Evolutionary conservation across 129 eudicot genomes (phyloP).

Genomic region (Flaveria trinervia): DNA sequence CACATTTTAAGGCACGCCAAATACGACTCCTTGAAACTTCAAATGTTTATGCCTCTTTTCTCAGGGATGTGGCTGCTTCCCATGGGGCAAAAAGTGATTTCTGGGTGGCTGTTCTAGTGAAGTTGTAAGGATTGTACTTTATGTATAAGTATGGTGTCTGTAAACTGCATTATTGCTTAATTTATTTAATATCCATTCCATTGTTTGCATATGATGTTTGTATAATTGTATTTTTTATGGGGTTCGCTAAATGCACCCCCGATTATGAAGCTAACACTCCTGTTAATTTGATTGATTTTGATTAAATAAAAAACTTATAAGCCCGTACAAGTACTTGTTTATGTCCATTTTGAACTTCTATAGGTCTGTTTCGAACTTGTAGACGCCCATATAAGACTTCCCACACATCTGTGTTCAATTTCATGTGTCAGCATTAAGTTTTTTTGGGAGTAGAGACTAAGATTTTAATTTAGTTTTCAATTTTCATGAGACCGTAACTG

Average conservation of each 20-base stretch:
- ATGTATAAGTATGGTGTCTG: conserved; percentile 26
- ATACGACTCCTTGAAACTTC: not conserved
- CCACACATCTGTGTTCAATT: no score
- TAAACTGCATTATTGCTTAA: conserved; percentile 16
- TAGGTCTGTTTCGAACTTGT: no score
- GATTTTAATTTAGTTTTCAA: not conserved
- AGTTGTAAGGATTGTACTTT: conserved; percentile 24
- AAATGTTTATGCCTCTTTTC: conserved; percentile 10
- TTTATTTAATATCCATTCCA: conserved; percentile 21
- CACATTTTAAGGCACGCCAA: not conserved
- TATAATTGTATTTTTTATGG: not conserved
- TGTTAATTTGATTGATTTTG: no score
- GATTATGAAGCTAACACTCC: no score
- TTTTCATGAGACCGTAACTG: not conserved
- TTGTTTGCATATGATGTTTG: conserved; percentile 33
- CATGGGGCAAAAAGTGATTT: conserved; percentile 66
- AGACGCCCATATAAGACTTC: no score
- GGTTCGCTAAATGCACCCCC: no score
- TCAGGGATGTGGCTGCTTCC: conserved; percentile 73
- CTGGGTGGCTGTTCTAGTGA: conserved; percentile 5
- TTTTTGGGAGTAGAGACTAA: not conserved
- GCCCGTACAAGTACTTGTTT: no score
- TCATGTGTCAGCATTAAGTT: no score
- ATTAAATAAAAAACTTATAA: no score
- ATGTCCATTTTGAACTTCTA: no score